Percentiles rank a stretch among this genome's conserved stretches.
phyloP scores from a whole-genome alignment of 345 rosid species.

The Salix exigua region DNA sequence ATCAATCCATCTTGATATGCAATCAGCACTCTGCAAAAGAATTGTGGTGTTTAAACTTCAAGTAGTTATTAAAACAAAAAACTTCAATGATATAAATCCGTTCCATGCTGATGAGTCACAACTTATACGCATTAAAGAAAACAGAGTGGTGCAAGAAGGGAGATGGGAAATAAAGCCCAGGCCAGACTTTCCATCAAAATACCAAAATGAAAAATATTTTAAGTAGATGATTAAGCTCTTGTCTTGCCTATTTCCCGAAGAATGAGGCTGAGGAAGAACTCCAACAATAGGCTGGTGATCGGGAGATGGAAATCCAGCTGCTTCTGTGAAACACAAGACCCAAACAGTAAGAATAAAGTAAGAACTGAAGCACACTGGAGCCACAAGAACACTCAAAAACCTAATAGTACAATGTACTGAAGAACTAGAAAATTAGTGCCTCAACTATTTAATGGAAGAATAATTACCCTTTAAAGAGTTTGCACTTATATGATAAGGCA shows the following conservation, averaged over 20 bases:
- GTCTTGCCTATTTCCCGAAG: slow-evolving; percentile 65
- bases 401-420: neutral
- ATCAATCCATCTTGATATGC: slow-evolving; percentile 71
- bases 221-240: slow-evolving; percentile 4
- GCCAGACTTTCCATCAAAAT: neutral
- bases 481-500: slow-evolving; percentile 68
- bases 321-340: slow-evolving; percentile 43
- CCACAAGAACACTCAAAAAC: neutral
- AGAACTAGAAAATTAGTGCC: neutral
- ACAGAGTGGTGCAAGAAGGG: neutral
- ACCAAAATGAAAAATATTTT: neutral
- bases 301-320: slow-evolving; percentile 53
- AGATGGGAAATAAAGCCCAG: neutral
- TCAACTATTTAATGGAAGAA: neutral
- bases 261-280: slow-evolving; percentile 73
- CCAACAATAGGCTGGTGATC: slow-evolving; percentile 62
- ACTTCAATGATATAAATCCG: neutral
- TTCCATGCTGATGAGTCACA: neutral
- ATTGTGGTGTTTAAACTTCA: neutral
- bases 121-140: neutral
- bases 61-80: neutral
- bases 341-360: slow-evolving; percentile 11
- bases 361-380: neutral
- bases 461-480: slow-evolving; percentile 59
- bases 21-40: slow-evolving; percentile 66